These are phyloP conservation scores for Skeletonema costatum DNA, from an alignment of 108 stramenopile genomes.

Conservation along the genomic window DNA sequence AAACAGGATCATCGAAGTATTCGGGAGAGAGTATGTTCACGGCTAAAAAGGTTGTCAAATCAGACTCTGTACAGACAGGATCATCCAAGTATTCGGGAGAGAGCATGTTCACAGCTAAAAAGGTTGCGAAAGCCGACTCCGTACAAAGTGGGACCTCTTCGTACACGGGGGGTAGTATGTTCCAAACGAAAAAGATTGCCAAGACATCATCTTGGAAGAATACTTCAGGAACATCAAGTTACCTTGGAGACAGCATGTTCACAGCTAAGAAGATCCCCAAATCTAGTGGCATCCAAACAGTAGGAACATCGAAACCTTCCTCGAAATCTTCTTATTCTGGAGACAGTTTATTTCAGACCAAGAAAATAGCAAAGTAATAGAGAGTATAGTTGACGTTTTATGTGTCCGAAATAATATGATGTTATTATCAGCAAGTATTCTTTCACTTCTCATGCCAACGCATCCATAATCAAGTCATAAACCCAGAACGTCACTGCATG, in stretches of 20 bases:
- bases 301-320: background rate
- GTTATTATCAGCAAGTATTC: background rate
- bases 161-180: too few species aligned
- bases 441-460: slow-evolving; percentile 4
- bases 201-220: background rate
- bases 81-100: background rate
- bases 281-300: background rate
- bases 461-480: slow-evolving; percentile 44
- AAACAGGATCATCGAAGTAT: background rate
- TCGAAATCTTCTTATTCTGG: background rate
- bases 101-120: background rate
- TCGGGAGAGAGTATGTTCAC: background rate
- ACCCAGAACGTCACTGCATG: slow-evolving; percentile 57
- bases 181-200: too few species aligned
- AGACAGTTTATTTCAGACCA: background rate
- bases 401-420: background rate
- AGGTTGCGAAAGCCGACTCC: too few species aligned
- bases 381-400: background rate
- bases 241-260: background rate
- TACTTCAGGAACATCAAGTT: background rate
- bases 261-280: background rate
- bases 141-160: too few species aligned
- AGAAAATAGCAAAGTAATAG: slow-evolving; percentile 3
- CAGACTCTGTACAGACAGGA: background rate
- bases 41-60: background rate